Conservation (phyloP, 805 yeast genomes). For the Metschnikowia lochheadii region DNA sequence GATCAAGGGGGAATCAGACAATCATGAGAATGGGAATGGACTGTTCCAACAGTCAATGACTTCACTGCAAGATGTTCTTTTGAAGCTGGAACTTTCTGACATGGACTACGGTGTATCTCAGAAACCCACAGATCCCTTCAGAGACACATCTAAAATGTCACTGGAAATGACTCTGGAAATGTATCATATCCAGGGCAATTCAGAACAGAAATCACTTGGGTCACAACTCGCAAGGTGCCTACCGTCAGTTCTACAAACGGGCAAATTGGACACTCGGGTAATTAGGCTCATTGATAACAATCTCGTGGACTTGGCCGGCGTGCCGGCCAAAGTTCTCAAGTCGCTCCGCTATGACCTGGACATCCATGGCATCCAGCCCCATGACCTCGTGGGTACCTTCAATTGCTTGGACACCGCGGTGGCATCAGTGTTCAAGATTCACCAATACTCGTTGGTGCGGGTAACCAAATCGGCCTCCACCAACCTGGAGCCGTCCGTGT, state of each 20-base stretch:
- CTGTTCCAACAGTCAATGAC: too few species aligned
- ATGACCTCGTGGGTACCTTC: slow-evolving; percentile 29
- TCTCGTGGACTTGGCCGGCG: slow-evolving; percentile 34
- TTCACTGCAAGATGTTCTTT: too few species aligned
- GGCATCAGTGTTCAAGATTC: slow-evolving; percentile 36
- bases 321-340: slow-evolving; percentile 36
- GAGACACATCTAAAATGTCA: too few species aligned
- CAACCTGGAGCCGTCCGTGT: slow-evolving; percentile 48
- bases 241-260: slow-evolving; percentile 5
- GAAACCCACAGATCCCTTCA: too few species aligned
- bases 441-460: slow-evolving; percentile 44
- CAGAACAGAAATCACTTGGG: too few species aligned
- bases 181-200: too few species aligned
- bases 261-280: slow-evolving; percentile 19
- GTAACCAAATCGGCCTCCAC: slow-evolving; percentile 54
- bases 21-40: too few species aligned
- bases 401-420: slow-evolving; percentile 47
- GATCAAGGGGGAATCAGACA: too few species aligned
- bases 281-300: slow-evolving; percentile 38
- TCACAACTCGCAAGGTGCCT: neutral
- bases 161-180: too few species aligned
- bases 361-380: slow-evolving; percentile 6
- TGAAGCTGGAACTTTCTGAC: too few species aligned
- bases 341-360: slow-evolving; percentile 19
- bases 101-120: too few species aligned